These are phyloP conservation scores for Geranium rotundifolium DNA, from an alignment of 345 rosid genomes.

Conservation along the genomic window DNA sequence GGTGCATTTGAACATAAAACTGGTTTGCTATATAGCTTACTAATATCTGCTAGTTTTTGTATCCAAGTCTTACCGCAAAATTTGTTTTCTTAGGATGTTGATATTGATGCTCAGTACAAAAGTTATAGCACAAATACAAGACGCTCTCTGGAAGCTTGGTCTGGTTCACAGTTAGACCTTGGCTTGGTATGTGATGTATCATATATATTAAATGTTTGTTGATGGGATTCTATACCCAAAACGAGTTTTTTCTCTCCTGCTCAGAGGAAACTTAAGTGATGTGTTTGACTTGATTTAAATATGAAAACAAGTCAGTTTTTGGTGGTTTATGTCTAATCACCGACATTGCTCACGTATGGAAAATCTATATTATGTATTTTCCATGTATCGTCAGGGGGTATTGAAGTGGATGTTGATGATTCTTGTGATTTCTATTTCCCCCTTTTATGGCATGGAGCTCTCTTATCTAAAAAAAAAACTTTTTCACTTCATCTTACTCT, in stretches of 20 bases:
- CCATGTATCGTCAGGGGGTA: too few species aligned
- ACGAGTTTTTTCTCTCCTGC: background rate
- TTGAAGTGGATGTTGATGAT: too few species aligned
- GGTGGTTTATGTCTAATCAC: too few species aligned
- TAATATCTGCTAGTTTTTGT: background rate
- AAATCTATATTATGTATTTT: too few species aligned
- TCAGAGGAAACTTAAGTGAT: background rate
- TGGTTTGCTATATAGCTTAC: background rate
- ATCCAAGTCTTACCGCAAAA: constrained; percentile 5
- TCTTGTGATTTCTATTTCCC: too few species aligned
- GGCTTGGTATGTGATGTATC: constrained; percentile 56
- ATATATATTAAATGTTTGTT: background rate
- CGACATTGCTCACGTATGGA: too few species aligned
- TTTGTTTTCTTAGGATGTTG: constrained; percentile 43
- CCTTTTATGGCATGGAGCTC: too few species aligned
- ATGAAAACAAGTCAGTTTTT: too few species aligned
- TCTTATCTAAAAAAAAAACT: too few species aligned
- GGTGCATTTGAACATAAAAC: background rate
- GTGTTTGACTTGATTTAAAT: too few species aligned
- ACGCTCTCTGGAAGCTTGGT: constrained; percentile 83
- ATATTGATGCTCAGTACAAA: constrained; percentile 58
- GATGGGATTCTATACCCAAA: background rate
- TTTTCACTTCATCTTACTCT: background rate
- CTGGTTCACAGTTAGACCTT: constrained; percentile 75
- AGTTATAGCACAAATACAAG: constrained; percentile 55